A percentile compares a stretch with the other conserved stretches of the same genome.
phyloP scores from a whole-genome alignment of 2,329 filamentous ascomycete genomes.

The Colletotrichum euphorbiae region DNA sequence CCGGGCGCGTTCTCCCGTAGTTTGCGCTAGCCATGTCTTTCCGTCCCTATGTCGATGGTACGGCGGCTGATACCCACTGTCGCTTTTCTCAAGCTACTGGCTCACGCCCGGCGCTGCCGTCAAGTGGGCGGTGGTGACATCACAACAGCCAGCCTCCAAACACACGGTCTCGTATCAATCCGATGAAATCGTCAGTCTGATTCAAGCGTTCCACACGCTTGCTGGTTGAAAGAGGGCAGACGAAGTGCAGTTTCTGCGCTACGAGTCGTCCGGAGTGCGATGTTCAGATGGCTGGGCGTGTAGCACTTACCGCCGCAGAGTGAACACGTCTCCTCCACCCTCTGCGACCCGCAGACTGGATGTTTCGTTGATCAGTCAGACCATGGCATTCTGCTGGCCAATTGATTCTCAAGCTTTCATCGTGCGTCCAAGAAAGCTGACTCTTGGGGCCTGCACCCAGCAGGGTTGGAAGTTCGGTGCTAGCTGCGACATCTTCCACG shows the following conservation, averaged over 20 bases:
- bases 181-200: slow-evolving; percentile 29
- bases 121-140: slow-evolving; percentile 36
- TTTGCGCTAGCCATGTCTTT: slow-evolving; percentile 28
- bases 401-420: slow-evolving; percentile 22
- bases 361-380: slow-evolving; percentile 33
- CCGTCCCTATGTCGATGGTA: slow-evolving; percentile 24
- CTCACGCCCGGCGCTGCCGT: slow-evolving; percentile 22
- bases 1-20: not conserved
- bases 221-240: slow-evolving; percentile 3
- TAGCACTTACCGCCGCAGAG: slow-evolving; percentile 5
- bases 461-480: slow-evolving; percentile 16
- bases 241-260: not conserved
- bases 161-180: slow-evolving; percentile 26
- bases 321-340: slow-evolving; percentile 10
- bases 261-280: slow-evolving; percentile 29
- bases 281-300: slow-evolving; percentile 17
- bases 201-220: slow-evolving; percentile 25
- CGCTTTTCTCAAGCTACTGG: slow-evolving; percentile 18
- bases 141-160: slow-evolving; percentile 17
- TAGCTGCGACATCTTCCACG: slow-evolving; percentile 36
- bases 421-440: slow-evolving; percentile 16
- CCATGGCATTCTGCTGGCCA: slow-evolving; percentile 20
- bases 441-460: slow-evolving; percentile 32
- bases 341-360: slow-evolving; percentile 11
- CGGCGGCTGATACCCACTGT: slow-evolving; percentile 24